Percentiles rank a stretch among this genome's conserved stretches.
Evolutionary conservation across 1,284 basidiomycete genomes (phyloP).

Genomic region (Ceratobasidium sp.): DNA sequence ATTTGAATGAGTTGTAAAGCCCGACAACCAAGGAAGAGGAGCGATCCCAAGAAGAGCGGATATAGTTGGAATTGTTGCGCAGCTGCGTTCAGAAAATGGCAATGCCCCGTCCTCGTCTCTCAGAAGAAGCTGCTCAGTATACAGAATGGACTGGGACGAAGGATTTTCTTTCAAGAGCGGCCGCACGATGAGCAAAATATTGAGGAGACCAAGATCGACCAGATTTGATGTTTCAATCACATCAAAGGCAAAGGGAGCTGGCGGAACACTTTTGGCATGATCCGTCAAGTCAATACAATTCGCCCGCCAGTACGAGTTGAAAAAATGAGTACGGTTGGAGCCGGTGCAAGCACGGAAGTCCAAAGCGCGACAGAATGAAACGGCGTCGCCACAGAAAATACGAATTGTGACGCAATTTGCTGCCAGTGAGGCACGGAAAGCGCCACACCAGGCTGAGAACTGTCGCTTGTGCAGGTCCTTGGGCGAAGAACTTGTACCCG

Average conservation of each 20-base stretch:
- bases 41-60: neutral
- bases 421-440: neutral
- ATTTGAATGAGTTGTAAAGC: constrained; percentile 10
- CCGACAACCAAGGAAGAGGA: constrained; percentile 13
- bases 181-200: neutral
- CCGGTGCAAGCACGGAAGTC: neutral
- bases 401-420: neutral
- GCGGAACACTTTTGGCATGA: neutral
- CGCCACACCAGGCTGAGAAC: neutral
- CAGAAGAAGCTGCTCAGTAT: constrained; percentile 11
- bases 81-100: constrained; percentile 3
- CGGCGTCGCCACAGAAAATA: constrained; percentile 2
- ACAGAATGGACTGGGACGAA: constrained; percentile 13
- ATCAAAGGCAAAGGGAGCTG: neutral
- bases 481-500: neutral
- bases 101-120: constrained; percentile 1
- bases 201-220: constrained; percentile 21
- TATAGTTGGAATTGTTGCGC: constrained; percentile 21
- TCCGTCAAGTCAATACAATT: constrained; percentile 6
- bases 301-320: too few relatives aligned
- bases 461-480: neutral
- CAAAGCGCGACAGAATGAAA: constrained; percentile 25
- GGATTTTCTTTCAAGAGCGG: constrained; percentile 18
- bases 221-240: constrained; percentile 35
- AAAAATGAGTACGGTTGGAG: too few relatives aligned